Conservation (phyloP, 2,329 filamentous ascomycete genomes). For the Neofusicoccum umdonicola region DNA sequence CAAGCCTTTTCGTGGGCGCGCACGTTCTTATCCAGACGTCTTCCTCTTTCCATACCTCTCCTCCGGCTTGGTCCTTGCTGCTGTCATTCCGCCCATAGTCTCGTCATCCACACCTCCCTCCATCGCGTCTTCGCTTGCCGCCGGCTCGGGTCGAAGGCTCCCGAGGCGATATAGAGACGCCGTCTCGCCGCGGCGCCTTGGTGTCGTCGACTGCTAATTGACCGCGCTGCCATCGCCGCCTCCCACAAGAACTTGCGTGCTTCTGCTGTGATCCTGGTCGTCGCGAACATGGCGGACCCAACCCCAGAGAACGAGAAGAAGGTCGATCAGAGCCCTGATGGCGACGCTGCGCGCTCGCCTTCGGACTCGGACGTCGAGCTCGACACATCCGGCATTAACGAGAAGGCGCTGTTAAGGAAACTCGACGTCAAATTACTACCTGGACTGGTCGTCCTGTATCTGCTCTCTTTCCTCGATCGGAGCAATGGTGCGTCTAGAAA, state of each 20-base stretch:
- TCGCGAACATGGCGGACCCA: neutral
- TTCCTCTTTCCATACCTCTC: neutral
- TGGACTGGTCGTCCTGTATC: slow-evolving; percentile 42
- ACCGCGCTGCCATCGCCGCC: too few species aligned
- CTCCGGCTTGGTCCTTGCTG: neutral
- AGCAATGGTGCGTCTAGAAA: slow-evolving; percentile 30
- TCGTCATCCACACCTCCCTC: neutral
- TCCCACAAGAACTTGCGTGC: neutral
- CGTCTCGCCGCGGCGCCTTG: too few species aligned
- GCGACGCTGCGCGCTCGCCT: neutral
- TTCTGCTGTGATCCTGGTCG: neutral
- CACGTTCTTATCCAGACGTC: too few species aligned
- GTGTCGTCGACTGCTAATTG: neutral
- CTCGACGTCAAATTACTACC: slow-evolving; percentile 45
- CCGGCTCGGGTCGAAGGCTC: neutral
- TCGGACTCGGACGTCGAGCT: slow-evolving; percentile 3
- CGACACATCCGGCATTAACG: slow-evolving; percentile 45
- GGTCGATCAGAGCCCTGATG: neutral
- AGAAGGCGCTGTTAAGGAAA: slow-evolving; percentile 59
- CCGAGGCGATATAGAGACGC: neutral
- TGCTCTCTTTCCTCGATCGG: slow-evolving; percentile 38
- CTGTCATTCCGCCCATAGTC: neutral
- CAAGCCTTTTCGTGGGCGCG: neutral
- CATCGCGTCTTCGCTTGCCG: neutral
- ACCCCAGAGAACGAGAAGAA: neutral